These are phyloP conservation scores for Polytolypa hystricis DNA, from an alignment of 2,329 filamentous ascomycete species.

Conservation along the genomic window DNA sequence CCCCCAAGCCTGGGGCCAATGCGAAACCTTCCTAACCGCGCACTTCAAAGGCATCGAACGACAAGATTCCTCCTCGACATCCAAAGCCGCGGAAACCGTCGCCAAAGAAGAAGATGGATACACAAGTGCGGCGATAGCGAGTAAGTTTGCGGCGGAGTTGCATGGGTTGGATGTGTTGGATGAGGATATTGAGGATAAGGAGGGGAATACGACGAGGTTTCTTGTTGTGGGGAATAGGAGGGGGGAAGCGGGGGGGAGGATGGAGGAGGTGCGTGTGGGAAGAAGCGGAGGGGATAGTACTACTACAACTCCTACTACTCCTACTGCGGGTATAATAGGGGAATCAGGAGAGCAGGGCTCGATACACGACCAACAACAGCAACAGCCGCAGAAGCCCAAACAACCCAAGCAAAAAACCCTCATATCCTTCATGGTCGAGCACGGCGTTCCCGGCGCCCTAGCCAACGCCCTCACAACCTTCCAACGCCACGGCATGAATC, in stretches of 20 bases:
- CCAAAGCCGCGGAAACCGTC: conserved; percentile 67
- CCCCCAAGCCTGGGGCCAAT: conserved; percentile 92
- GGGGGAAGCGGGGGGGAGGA: conserved; percentile 15
- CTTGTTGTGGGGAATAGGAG: conserved; percentile 31
- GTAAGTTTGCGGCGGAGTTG: conserved; percentile 57
- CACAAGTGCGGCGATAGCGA: conserved; percentile 65
- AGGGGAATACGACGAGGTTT: conserved; percentile 39
- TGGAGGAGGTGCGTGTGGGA: neutral
- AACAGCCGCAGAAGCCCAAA: neutral
- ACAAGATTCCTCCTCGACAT: conserved; percentile 76
- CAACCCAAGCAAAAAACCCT: conserved; percentile 50
- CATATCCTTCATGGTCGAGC: conserved; percentile 72
- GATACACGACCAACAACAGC: neutral
- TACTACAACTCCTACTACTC: neutral
- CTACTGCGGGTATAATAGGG: too few species aligned
- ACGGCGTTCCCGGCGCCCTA: conserved; percentile 67
- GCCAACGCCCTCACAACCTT: conserved; percentile 74
- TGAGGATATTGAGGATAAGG: conserved; percentile 37
- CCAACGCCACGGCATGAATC: conserved; percentile 58
- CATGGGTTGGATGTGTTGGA: conserved; percentile 57
- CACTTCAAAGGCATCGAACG: conserved; percentile 65
- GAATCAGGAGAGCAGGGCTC: too few species aligned
- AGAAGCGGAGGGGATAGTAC: conserved; percentile 3
- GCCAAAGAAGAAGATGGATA: conserved; percentile 47
- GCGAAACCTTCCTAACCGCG: conserved; percentile 58